phyloP scores from a whole-genome alignment of 2,329 filamentous ascomycete genomes.

The Cladosporium velox region DNA sequence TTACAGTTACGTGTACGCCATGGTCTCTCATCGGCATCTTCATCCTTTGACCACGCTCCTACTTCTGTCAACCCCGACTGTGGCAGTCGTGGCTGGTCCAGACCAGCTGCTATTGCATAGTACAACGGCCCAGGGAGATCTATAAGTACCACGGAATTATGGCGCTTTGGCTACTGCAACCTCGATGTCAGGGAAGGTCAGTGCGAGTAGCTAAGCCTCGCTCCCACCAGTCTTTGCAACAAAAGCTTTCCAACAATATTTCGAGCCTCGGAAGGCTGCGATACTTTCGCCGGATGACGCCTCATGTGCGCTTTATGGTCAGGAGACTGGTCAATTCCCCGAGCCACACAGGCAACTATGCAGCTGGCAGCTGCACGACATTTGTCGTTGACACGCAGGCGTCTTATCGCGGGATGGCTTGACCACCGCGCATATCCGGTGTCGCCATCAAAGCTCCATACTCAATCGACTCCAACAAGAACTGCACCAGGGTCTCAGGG shows the following conservation, averaged over 20 bases:
- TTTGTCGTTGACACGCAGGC: not conserved
- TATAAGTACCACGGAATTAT: constrained; percentile 1
- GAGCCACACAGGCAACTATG: not conserved
- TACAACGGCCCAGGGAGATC: not conserved
- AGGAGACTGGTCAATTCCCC: not conserved
- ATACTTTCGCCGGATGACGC: not conserved
- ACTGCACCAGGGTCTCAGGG: constrained; percentile 6
- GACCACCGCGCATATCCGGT: not conserved
- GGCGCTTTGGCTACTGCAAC: constrained; percentile 1
- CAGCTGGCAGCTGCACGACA: not conserved
- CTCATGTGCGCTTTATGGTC: not conserved
- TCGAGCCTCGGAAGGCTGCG: not conserved
- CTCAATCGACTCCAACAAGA: not conserved
- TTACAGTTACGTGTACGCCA: not conserved
- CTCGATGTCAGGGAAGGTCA: not conserved
- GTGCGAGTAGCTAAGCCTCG: constrained; percentile 5
- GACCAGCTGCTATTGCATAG: not conserved
- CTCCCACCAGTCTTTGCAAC: not conserved
- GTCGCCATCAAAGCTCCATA: not conserved
- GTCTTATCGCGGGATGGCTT: not conserved
- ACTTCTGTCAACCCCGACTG: not conserved
- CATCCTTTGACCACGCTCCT: not conserved
- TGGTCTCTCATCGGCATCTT: not conserved
- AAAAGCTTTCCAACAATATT: not conserved
- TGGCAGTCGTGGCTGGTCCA: not conserved